Conservation (phyloP, 2,329 filamentous ascomycete species). For the Aspergillus cejpii region DNA sequence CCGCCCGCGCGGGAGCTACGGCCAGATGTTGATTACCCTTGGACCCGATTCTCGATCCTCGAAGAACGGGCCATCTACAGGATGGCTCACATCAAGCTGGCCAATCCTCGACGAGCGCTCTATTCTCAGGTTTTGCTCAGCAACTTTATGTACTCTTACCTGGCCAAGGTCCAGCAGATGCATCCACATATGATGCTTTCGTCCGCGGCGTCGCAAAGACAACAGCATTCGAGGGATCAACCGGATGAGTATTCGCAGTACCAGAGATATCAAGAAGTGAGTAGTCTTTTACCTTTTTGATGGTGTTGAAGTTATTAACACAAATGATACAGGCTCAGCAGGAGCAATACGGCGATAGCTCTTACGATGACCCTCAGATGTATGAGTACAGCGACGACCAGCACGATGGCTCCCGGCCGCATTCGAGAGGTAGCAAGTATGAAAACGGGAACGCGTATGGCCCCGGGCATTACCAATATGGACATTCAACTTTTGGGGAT, state of each 20-base stretch:
- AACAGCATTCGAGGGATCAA: slow-evolving; percentile 35
- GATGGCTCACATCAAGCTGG: slow-evolving; percentile 97
- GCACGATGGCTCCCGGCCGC: slow-evolving; percentile 33
- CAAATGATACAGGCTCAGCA: slow-evolving; percentile 18
- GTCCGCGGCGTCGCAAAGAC: slow-evolving; percentile 65
- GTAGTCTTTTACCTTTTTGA: slow-evolving; percentile 6
- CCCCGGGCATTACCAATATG: slow-evolving; percentile 35
- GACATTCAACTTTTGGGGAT: slow-evolving; percentile 38
- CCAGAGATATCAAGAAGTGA: slow-evolving; percentile 44
- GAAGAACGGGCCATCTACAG: slow-evolving; percentile 96
- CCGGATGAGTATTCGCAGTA: slow-evolving; percentile 42
- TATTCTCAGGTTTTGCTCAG: slow-evolving; percentile 93
- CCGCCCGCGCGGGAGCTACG: slow-evolving; percentile 65
- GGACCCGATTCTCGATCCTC: slow-evolving; percentile 88
- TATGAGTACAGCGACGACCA: slow-evolving; percentile 47
- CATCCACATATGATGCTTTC: slow-evolving; percentile 91
- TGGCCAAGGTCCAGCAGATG: slow-evolving; percentile 98
- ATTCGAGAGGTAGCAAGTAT: slow-evolving; percentile 34
- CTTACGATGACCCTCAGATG: slow-evolving; percentile 47
- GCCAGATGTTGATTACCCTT: slow-evolving; percentile 90
- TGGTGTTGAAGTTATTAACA: neutral
- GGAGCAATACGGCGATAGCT: slow-evolving; percentile 36
- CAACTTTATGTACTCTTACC: slow-evolving; percentile 99
- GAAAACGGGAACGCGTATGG: slow-evolving; percentile 35
- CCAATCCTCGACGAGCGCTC: slow-evolving; percentile 86